Base-by-base conservation (phyloP, 2,329 filamentous ascomycete species). In the Claviceps sorghi region DNA sequence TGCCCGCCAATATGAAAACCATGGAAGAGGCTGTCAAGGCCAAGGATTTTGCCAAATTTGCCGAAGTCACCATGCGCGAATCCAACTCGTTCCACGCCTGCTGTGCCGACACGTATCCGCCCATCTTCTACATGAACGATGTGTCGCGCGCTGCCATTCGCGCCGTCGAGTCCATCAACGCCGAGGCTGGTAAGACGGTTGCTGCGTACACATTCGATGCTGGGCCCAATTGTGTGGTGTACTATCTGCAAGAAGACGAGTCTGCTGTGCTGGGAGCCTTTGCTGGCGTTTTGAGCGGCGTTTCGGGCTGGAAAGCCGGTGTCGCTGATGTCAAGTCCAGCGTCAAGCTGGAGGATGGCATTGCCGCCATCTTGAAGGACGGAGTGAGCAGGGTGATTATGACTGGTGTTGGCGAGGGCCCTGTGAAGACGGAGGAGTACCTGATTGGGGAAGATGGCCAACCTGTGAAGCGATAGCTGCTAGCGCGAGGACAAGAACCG, bases 91-190 rank as follows among this genome's bases (percentile, higher is more conserved):
- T 98, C 81, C 93, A 98, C 69, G 88, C 93, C 40, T 88, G 84
- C 53, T 97, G 93, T 67, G 75, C 94, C 60, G 93, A 98, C 67
- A 97, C 93, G 1, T 89, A 88, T 71, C 93, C 94, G 45, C 93
- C 94, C 19, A 98, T 98, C 65, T 96, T 95, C 71, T 98, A 98
- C 75, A 83, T 98, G 77, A 98, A 96, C 70, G 93, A 98, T 65
- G 83, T 91, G 17, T 91, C 85, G 21, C 77, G 86, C 40, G 88
- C 91, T 1, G 89, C 91, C 6, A 88, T 98, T 55, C 79, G 88
- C 50, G 82, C 88, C 17, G 90, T 96, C 32, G 89, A 98, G 72
- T 78, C 83, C 59, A 87, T 97, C 71, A 98, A 98, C 65, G 76
- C 76, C 51, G 77, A 78, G 26, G 88, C 86, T 4, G 89, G 88